phyloP scores from a whole-genome alignment of 805 yeast genomes.

The Sugiyamaella mastotermitis region DNA sequence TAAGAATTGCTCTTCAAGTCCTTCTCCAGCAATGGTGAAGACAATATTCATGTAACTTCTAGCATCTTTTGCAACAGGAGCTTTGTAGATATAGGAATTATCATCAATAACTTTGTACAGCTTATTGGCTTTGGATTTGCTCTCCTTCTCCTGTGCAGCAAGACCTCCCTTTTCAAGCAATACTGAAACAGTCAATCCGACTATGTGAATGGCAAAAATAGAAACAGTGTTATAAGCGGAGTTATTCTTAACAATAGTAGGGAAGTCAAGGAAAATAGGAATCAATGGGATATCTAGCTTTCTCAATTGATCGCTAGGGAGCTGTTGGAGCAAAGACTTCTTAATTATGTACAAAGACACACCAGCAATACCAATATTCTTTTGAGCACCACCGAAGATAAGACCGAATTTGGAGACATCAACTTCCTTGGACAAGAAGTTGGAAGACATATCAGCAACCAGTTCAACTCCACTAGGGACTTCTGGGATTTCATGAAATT shows the following conservation, averaged over 20 bases:
- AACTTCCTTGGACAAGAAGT: conserved; percentile 72
- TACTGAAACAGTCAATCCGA: conserved; percentile 67
- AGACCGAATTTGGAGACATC: conserved; percentile 84
- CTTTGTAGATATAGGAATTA: conserved; percentile 55
- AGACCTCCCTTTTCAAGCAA: conserved; percentile 71
- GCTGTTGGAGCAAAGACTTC: conserved; percentile 62
- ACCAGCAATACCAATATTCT: conserved; percentile 96
- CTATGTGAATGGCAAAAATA: conserved; percentile 81
- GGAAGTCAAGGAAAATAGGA: conserved; percentile 86
- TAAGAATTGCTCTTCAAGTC: conserved; percentile 62
- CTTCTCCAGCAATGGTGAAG: conserved; percentile 63
- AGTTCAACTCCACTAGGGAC: conserved; percentile 67
- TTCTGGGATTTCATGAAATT: conserved; percentile 54
- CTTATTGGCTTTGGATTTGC: conserved; percentile 53
- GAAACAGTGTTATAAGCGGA: conserved; percentile 96
- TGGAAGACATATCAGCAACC: conserved; percentile 93
- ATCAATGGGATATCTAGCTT: conserved; percentile 63
- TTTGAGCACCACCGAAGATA: conserved; percentile 97
- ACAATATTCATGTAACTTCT: conserved; percentile 94
- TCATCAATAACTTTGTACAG: conserved; percentile 63
- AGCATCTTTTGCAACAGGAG: conserved; percentile 56
- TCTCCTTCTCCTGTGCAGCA: conserved; percentile 47
- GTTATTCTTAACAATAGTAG: conserved; percentile 80
- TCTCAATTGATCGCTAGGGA: conserved; percentile 53
- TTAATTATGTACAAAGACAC: conserved; percentile 86